Conservation (phyloP, 768 basidiomycete species). For the Rhizopogon vinicolor region DNA sequence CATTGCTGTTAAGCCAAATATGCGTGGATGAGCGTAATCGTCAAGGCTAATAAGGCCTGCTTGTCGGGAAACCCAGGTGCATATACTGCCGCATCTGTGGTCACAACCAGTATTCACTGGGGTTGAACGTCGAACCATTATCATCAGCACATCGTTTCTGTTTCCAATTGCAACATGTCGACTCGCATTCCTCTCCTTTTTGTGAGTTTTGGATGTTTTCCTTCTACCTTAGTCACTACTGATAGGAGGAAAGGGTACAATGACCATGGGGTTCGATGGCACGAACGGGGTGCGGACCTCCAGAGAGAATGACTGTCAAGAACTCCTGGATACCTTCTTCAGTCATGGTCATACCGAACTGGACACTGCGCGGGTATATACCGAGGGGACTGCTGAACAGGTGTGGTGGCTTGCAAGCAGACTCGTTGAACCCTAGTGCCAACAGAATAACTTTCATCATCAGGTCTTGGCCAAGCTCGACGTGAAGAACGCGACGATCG, state of each 20-base stretch:
- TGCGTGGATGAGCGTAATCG: too few relatives aligned
- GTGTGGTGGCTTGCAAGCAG: slow-evolving; percentile 17
- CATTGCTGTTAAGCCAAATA: too few relatives aligned
- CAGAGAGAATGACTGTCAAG: slow-evolving; percentile 32
- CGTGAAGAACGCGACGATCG: slow-evolving; percentile 35
- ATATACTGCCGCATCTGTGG: too few relatives aligned
- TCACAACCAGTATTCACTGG: too few relatives aligned
- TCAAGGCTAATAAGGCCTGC: too few relatives aligned
- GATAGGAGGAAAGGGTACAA: slow-evolving; percentile 35
- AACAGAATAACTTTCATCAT: not conserved
- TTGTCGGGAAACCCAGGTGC: too few relatives aligned
- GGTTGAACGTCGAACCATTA: not conserved
- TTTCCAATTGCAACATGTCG: not conserved
- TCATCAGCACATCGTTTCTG: not conserved
- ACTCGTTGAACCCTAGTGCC: not conserved
- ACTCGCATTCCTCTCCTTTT: slow-evolving; percentile 6
- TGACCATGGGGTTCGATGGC: slow-evolving; percentile 39
- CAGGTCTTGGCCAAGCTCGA: slow-evolving; percentile 39
- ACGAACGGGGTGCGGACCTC: slow-evolving; percentile 37
- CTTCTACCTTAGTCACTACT: not conserved
- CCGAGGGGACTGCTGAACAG: slow-evolving; percentile 51
- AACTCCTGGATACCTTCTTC: slow-evolving; percentile 41
- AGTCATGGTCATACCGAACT: slow-evolving; percentile 39
- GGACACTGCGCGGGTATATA: slow-evolving; percentile 49
- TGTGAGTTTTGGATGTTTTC: not conserved